These are phyloP conservation scores for Hanseniaspora lachancei DNA, from an alignment of 805 yeast species.

Conservation along the genomic window DNA sequence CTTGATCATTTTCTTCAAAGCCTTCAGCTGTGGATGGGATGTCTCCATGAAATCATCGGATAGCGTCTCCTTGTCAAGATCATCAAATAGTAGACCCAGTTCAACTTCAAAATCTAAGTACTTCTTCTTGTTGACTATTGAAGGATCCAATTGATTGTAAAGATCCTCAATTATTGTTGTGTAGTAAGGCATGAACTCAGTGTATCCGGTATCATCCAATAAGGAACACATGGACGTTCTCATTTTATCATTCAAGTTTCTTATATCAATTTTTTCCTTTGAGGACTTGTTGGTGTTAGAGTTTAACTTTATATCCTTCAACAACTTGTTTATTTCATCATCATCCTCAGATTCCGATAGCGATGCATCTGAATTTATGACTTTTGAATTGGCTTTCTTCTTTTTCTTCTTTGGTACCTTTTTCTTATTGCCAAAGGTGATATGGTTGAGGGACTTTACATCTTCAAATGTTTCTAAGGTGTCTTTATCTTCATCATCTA, in stretches of 20 bases:
- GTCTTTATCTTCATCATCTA: slow-evolving; percentile 13
- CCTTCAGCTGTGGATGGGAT: slow-evolving; percentile 46
- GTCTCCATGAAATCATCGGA: slow-evolving; percentile 36
- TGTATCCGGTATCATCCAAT: slow-evolving; percentile 4
- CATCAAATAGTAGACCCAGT: slow-evolving; percentile 56
- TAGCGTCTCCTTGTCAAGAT: slow-evolving; percentile 19
- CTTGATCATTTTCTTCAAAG: slow-evolving; percentile 38
- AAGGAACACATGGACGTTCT: neutral
- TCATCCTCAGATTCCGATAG: slow-evolving; percentile 11
- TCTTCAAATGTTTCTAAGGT: slow-evolving; percentile 8
- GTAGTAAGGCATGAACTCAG: neutral
- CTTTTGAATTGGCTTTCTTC: slow-evolving; percentile 13
- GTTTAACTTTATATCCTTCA: slow-evolving; percentile 11
- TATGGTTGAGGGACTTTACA: neutral
- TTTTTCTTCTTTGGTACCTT: slow-evolving; percentile 18
- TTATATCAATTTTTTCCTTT: slow-evolving; percentile 32
- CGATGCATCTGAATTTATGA: neutral
- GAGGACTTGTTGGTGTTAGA: slow-evolving; percentile 13
- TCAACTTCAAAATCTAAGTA: slow-evolving; percentile 63
- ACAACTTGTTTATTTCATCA: slow-evolving; percentile 8
- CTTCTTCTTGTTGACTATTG: slow-evolving; percentile 32
- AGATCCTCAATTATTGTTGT: neutral
- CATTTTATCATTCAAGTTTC: neutral
- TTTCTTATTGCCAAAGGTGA: slow-evolving; percentile 15
- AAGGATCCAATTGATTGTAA: slow-evolving; percentile 31